Evolutionary conservation across 2,329 filamentous ascomycete genomes (phyloP).

Genomic region (Westerdykella sp.): DNA sequence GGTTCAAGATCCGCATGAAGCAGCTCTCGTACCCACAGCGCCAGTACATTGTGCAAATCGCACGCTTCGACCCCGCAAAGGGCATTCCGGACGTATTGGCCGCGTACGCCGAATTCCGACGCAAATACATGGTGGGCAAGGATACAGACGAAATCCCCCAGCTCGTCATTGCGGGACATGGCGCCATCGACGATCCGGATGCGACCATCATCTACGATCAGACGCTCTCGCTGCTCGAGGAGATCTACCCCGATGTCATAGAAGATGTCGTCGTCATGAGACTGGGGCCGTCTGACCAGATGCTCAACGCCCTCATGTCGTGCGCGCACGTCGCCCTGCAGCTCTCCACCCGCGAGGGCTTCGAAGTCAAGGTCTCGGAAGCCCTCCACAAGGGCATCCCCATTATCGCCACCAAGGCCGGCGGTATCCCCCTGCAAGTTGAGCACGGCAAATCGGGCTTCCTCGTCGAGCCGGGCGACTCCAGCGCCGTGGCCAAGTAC

Average conservation of each 20-base stretch:
- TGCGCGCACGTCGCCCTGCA: constrained; percentile 69
- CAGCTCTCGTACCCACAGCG: constrained; percentile 54
- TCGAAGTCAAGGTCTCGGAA: constrained; percentile 82
- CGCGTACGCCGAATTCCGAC: constrained; percentile 66
- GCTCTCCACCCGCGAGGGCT: constrained; percentile 74
- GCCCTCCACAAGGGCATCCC: constrained; percentile 74
- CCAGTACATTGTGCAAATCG: constrained; percentile 73
- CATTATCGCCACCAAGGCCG: constrained; percentile 66
- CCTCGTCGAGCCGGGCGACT: constrained; percentile 66
- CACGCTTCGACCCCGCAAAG: constrained; percentile 78
- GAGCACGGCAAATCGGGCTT: constrained; percentile 66
- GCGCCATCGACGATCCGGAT: constrained; percentile 76
- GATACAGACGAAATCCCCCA: constrained; percentile 55
- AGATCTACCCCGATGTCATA: constrained; percentile 44
- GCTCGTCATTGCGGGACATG: constrained; percentile 71
- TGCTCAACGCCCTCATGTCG: constrained; percentile 69
- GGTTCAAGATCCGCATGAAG: constrained; percentile 54
- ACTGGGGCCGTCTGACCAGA: constrained; percentile 69
- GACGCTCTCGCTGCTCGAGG: constrained; percentile 61
- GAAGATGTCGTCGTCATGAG: constrained; percentile 68
- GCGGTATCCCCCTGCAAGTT: constrained; percentile 77
- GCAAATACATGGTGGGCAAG: constrained; percentile 50
- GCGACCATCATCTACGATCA: constrained; percentile 65
- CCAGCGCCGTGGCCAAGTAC: constrained; percentile 61
- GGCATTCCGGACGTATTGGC: constrained; percentile 73